These are phyloP conservation scores for Lipomyces spencermartinsiae DNA, from an alignment of 805 yeast genomes.

Conservation along the genomic window DNA sequence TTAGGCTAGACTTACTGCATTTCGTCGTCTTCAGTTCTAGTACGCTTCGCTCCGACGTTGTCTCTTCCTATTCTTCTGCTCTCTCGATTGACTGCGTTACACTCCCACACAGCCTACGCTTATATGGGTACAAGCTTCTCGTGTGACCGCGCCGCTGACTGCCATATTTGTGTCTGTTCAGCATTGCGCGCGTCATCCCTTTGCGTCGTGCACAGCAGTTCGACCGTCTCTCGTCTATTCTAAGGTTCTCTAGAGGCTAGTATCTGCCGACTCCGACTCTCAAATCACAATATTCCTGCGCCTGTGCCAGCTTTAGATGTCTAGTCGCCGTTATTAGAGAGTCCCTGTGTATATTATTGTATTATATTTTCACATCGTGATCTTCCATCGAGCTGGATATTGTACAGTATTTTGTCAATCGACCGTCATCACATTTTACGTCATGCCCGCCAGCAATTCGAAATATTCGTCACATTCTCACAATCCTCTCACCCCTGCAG, in stretches of 20 bases:
- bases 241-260: background rate
- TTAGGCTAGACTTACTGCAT: background rate
- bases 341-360: background rate
- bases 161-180: slow-evolving; percentile 4
- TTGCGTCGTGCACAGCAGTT: background rate
- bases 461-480: background rate
- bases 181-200: background rate
- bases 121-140: background rate
- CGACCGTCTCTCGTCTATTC: background rate
- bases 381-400: background rate
- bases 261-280: background rate
- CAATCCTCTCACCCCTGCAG: slow-evolving; percentile 20
- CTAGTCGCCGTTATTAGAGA: background rate
- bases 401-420: background rate
- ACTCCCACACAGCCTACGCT: background rate
- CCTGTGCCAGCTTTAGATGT: background rate
- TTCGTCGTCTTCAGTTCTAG: background rate
- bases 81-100: background rate
- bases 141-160: slow-evolving; percentile 7
- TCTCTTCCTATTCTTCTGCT: background rate
- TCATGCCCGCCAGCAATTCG: background rate
- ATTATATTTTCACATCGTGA: background rate
- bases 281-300: background rate
- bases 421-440: background rate
- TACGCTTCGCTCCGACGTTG: background rate